Evolutionary conservation across 345 rosid genomes (phyloP), one percentile per base, ranked within the genome.

Genomic region (Orychophragmus violaceus): DNA sequence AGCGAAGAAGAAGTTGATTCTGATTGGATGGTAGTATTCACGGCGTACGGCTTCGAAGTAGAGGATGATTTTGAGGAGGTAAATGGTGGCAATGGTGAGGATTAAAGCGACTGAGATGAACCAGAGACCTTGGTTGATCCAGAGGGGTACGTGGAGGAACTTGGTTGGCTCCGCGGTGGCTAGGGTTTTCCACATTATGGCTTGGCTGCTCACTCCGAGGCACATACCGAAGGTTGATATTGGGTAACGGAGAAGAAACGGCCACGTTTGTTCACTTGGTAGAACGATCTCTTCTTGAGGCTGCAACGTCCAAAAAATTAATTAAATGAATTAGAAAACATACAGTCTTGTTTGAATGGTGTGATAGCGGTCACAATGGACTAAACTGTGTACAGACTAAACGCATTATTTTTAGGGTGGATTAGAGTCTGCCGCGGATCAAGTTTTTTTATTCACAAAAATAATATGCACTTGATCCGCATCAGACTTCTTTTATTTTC

Each of bases 121-220:
- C 96, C 96, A 89, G 2, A 87, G 82, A 63, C 60, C 44, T 9
- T 75, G 68, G 74, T 85, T 89, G 36, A 84, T 66, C 29, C 9
- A 19, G 0, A 64, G 66, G 24, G 77, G 82, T 16, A 87, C 52
- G 49, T 84, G 86, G 39, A 90, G 88, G 74, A 87, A 90, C 52
- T 79, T 76, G 53, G 85, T 82, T 66, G 94, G 82, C 35, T 22
- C 39, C 0, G 91, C 78, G 12, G 85, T 81, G 5, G 97, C 86
- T 56, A 87, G 57, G 17, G 88, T 71, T 55, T 85, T 87, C 94
- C 94, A 90, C 84, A 90, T 60, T 69, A 90, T 84, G 24, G 94
- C 91, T 78, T 90, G 97, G 77, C 97, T 90, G 76, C 91, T 81
- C 7, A 84, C 85, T 27, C 97, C 97, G 5, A 90, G 94, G 71